These are phyloP conservation scores for Actinomortierella ambigua DNA, from an alignment of 371 early-diverging fungal species.

Conservation along the genomic window DNA sequence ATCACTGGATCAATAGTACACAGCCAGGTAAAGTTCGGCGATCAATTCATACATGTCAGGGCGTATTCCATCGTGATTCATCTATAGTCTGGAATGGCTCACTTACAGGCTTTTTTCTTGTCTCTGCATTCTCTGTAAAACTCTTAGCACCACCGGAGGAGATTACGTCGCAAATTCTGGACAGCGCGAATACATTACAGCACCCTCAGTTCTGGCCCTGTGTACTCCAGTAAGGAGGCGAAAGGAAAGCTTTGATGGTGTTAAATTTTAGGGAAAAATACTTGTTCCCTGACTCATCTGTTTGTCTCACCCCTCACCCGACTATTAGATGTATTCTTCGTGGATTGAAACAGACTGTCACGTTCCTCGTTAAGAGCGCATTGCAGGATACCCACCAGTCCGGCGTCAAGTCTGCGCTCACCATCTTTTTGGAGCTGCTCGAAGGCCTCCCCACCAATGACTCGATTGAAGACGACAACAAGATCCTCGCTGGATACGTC, in stretches of 20 bases:
- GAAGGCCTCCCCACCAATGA: constrained; percentile 20
- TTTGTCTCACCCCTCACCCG: neutral
- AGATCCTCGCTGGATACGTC: constrained; percentile 7
- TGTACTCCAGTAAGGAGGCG: constrained; percentile 22
- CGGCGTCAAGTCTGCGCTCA: constrained; percentile 19
- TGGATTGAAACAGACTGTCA: constrained; percentile 22
- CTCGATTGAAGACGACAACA: constrained; percentile 10
- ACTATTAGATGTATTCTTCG: constrained; percentile 28
- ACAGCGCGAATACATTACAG: neutral
- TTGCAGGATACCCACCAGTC: constrained; percentile 29
- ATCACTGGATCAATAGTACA: constrained; percentile 25
- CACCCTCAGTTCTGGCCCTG: constrained; percentile 40
- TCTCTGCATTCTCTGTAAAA: no score
- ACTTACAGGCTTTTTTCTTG: no score
- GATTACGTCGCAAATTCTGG: no score
- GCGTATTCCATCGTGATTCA: no score
- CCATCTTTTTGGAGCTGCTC: constrained; percentile 19
- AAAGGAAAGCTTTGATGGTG: no score
- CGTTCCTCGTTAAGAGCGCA: constrained; percentile 32
- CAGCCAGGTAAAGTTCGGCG: constrained; percentile 13
- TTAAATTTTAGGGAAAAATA: no score
- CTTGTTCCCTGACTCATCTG: neutral
- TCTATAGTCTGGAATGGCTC: no score
- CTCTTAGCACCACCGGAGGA: no score
- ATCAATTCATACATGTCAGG: no score